Evolutionary conservation across 1,284 basidiomycete species (phyloP).

Genomic region (Cryptococcus sp.): DNA sequence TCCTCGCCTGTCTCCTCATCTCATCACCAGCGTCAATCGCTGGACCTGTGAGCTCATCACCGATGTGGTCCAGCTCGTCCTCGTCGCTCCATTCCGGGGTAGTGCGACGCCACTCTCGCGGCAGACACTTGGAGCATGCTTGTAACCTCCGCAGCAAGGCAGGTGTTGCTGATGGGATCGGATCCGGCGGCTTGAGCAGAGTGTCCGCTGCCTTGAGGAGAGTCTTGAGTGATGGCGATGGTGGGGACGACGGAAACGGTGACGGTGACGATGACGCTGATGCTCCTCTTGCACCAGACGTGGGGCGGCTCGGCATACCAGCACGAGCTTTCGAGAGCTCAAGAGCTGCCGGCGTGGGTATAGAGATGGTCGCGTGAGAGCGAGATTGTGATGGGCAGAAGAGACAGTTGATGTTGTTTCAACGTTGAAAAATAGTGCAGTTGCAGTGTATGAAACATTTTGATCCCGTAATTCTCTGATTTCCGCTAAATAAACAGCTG

Average conservation of each 20-base stretch:
- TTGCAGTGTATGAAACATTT: background rate
- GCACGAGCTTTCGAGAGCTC: too few relatives aligned
- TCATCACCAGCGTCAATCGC: conserved; percentile 3
- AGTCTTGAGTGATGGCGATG: conserved; percentile 15
- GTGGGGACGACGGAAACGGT: background rate
- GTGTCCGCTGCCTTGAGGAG: conserved; percentile 28
- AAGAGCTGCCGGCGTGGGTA: too few relatives aligned
- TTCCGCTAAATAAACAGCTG: too few relatives aligned
- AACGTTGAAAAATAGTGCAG: background rate
- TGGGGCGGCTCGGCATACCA: too few relatives aligned
- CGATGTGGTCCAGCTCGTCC: conserved; percentile 20
- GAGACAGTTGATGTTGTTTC: background rate
- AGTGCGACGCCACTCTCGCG: conserved; percentile 23
- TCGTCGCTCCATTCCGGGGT: conserved; percentile 21
- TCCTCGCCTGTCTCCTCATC: conserved; percentile 9
- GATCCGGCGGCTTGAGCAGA: conserved; percentile 37
- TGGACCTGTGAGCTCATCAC: conserved; percentile 7
- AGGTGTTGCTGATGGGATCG: conserved; percentile 32
- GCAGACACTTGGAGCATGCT: conserved; percentile 22
- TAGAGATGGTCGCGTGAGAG: too few relatives aligned
- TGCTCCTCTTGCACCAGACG: too few relatives aligned
- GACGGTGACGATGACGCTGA: background rate
- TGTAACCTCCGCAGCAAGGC: conserved; percentile 27
- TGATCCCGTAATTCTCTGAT: conserved; percentile 5
- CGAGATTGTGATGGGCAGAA: background rate